A percentile compares a stretch with the other conserved stretches of the same genome.
phyloP scores from a whole-genome alignment of 2,329 filamentous ascomycete species.

The Fusarium sambucinum region DNA sequence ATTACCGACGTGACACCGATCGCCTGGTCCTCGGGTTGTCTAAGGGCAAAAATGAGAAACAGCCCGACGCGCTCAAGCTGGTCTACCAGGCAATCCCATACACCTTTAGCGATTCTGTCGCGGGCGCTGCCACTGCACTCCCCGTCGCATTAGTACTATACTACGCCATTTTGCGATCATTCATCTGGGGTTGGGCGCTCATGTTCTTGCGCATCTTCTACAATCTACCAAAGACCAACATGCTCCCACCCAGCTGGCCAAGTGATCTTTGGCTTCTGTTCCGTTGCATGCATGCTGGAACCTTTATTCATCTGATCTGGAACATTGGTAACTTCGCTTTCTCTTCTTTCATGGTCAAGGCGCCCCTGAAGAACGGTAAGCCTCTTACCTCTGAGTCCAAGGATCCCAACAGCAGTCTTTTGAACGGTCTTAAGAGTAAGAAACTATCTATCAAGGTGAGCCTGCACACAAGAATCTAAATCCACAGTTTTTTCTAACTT shows the following conservation, averaged over 20 bases:
- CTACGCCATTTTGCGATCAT: conserved; percentile 69
- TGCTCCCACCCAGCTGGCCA: conserved; percentile 69
- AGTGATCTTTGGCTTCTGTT: conserved; percentile 67
- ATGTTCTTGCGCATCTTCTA: conserved; percentile 78
- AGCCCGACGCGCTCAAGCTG: conserved; percentile 50
- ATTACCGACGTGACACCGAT: conserved; percentile 81
- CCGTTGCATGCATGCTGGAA: conserved; percentile 71
- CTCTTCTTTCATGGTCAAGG: conserved; percentile 81
- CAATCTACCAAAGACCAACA: conserved; percentile 78
- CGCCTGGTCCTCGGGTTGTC: conserved; percentile 62
- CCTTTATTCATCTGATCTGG: conserved; percentile 79
- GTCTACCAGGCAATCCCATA: conserved; percentile 56
- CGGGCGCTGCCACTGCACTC: conserved; percentile 57
- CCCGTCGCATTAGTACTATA: conserved; percentile 69
- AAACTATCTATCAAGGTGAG: conserved; percentile 79
- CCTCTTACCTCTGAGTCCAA: conserved; percentile 87
- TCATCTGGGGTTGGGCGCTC: conserved; percentile 77
- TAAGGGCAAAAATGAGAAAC: conserved; percentile 46
- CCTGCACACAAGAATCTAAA: neutral
- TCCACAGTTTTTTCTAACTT: conserved; percentile 32
- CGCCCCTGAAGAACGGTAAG: conserved; percentile 85
- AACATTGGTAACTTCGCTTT: conserved; percentile 81
- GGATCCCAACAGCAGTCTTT: conserved; percentile 89
- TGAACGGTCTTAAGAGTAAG: conserved; percentile 86
- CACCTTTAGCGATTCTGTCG: conserved; percentile 55